Base-by-base conservation (phyloP, 352 stramenopile species). In the Phytophthora fragariaefolia region DNA sequence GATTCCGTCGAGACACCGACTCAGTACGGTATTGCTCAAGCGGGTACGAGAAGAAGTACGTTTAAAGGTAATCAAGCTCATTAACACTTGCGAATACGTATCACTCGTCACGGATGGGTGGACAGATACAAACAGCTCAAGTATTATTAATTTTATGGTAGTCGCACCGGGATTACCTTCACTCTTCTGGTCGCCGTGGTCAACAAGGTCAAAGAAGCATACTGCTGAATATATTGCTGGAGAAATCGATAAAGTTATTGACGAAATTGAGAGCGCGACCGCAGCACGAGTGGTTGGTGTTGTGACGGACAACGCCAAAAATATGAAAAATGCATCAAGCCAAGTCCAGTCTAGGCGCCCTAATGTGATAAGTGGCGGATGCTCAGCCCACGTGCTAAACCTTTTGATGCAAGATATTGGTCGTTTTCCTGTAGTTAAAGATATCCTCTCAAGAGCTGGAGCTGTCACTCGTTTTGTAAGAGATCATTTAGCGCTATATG, bases 341-440 rank as follows among this genome's bases (percentile, higher is more conserved):
- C 42, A 15, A n/a, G n/a, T 63, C 7, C 55, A 48, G 5, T 10
- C 13, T 26, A 45, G 28, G 27, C 42, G 45, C 0, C 45, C 45
- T 13, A 63, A 55, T 24, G 20, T 55, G 30, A 10, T 55, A 1
- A 54, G 30, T 53, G 55, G 55, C n/a, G 43, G 55, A 30, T 55
- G 56, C 20, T 49, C 45, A 10, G 56, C 56, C 2, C 56, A 63
- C 15, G 43, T 63, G 17, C 32, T 63, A 1, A 63, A 63, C 47
- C 13, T 63, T 26, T 46, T 55, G 3, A 55, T 63, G 30, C 34
- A 62, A 22, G 56, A 55, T 17, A 22, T 63, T 1, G 18, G 55
- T 9, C 9, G 27, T 12, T 63, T 63, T 46, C 13, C 27, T 26
- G 56, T 8, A 8, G 40, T 55, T 17, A 30, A 48, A 9, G 22